phyloP scores from a whole-genome alignment of 2,329 filamentous ascomycete species.

The Aspergillus neoniger region DNA sequence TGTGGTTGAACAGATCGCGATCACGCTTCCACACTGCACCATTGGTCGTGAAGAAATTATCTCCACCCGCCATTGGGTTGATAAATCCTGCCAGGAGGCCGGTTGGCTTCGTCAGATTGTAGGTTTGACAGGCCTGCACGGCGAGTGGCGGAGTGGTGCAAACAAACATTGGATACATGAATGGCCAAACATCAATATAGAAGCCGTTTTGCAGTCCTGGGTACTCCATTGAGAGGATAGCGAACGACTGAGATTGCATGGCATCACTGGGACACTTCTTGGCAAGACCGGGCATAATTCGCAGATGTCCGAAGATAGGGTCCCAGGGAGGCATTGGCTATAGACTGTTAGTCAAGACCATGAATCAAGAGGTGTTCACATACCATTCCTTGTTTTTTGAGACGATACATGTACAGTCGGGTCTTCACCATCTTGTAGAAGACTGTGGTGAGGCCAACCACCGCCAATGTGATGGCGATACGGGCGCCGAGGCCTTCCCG shows the following conservation, averaged over 20 bases:
- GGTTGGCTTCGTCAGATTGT: neutral
- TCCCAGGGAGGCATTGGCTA: neutral
- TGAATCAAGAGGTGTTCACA: too few species aligned
- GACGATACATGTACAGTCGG: neutral
- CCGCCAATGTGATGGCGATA: neutral
- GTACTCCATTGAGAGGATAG: neutral
- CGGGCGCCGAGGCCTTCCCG: neutral
- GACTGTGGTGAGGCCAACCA: neutral
- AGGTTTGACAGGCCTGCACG: neutral
- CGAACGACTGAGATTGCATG: neutral
- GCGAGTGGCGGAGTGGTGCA: neutral
- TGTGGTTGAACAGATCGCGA: neutral
- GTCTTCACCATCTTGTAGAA: neutral
- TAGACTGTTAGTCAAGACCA: neutral
- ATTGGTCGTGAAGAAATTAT: neutral
- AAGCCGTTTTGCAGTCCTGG: neutral
- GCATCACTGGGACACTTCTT: neutral
- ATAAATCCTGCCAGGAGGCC: neutral
- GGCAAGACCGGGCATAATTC: neutral
- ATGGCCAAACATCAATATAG: neutral
- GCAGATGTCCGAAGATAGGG: neutral
- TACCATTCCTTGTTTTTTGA: conserved; percentile 1
- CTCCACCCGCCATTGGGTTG: neutral
- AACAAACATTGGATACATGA: neutral
- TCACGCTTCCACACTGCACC: neutral